Conservation (phyloP, 1,139 yeast genomes). For the Nakaseomyces kungkrabaensis region DNA sequence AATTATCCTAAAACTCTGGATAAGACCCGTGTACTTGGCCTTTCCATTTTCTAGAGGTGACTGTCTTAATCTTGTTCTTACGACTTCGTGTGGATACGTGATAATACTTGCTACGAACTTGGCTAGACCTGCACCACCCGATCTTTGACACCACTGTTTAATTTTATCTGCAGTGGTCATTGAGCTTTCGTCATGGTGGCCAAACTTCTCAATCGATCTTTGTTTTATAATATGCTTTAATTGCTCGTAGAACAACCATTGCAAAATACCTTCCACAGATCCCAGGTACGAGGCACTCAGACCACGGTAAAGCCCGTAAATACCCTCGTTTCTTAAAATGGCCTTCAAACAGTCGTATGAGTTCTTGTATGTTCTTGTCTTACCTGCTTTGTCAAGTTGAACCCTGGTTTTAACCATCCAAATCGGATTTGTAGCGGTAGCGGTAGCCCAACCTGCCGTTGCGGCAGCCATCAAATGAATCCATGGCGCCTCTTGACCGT, state of each 20-base stretch:
- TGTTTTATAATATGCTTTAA: constrained; percentile 66
- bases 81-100: constrained; percentile 96
- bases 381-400: constrained; percentile 63
- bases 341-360: constrained; percentile 76
- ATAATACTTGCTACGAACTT: constrained; percentile 84
- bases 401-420: constrained; percentile 94
- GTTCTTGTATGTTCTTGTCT: constrained; percentile 54
- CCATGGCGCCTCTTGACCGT: constrained; percentile 74
- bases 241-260: constrained; percentile 95
- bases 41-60: constrained; percentile 77
- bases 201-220: constrained; percentile 39
- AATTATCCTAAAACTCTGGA: constrained; percentile 77
- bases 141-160: constrained; percentile 87
- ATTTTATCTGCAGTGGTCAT: constrained; percentile 57
- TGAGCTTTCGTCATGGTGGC: constrained; percentile 31
- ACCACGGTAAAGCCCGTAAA: constrained; percentile 74
- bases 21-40: constrained; percentile 79
- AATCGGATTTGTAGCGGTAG: constrained; percentile 98
- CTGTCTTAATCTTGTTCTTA: constrained; percentile 90
- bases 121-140: constrained; percentile 97
- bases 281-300: constrained; percentile 91
- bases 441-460: constrained; percentile 86
- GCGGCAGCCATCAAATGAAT: constrained; percentile 86
- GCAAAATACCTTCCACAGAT: constrained; percentile 84
- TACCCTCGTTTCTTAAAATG: constrained; percentile 68